Conservation (phyloP, 75 land plant genomes). For the Chamaecyparis obtusa region DNA sequence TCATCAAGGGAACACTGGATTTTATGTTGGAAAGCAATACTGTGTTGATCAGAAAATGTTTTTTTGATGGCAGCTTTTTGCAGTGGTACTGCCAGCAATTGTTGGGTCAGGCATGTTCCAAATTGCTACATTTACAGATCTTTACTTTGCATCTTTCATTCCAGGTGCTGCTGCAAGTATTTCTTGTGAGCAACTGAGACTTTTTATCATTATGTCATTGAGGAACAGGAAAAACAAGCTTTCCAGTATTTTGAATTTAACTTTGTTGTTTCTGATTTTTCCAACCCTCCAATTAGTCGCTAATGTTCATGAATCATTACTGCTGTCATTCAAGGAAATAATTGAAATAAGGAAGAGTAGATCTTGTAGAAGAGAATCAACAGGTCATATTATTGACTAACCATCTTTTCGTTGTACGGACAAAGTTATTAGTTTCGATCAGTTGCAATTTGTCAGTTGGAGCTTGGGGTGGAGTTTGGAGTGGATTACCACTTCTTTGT, state of each 20-base stretch:
- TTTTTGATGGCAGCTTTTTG: conserved; percentile 21
- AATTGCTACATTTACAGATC: conserved; percentile 46
- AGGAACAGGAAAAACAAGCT: not conserved
- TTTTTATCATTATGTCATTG: not conserved
- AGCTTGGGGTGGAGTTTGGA: not conserved
- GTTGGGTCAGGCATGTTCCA: conserved; percentile 45
- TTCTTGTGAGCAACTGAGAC: conserved; percentile 25
- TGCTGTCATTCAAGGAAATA: not conserved
- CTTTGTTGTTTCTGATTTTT: not conserved
- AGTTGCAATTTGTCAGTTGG: not conserved
- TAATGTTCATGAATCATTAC: not conserved
- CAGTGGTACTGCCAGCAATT: conserved; percentile 37
- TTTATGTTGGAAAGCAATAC: not conserved
- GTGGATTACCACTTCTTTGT: not conserved
- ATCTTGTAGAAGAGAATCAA: not conserved
- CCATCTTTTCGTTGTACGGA: not conserved
- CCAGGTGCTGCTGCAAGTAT: conserved; percentile 51
- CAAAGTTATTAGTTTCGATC: not conserved
- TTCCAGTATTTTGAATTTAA: not conserved
- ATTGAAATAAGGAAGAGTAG: too few species aligned
- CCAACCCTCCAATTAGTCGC: not conserved
- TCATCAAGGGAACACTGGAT: not conserved
- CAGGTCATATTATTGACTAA: not conserved
- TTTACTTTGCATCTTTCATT: conserved; percentile 51
- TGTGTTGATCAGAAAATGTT: not conserved